These are phyloP conservation scores for Fusarium circinatum DNA, from an alignment of 2,329 filamentous ascomycete genomes.

Conservation along the genomic window DNA sequence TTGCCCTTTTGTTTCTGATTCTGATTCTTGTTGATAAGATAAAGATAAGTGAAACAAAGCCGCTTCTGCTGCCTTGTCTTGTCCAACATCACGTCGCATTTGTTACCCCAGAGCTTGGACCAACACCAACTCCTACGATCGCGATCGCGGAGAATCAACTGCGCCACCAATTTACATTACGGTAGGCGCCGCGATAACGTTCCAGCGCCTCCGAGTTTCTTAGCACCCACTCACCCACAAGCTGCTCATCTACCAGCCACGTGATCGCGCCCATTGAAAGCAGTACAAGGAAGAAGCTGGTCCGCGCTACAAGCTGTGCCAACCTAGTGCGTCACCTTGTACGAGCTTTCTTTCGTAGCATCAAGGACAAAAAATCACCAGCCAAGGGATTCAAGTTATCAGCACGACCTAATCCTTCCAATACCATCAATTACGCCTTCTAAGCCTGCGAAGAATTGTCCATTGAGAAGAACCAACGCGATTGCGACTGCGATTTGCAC, in stretches of 20 bases:
- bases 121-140: conserved; percentile 17
- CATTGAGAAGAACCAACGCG: conserved; percentile 24
- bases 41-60: conserved; percentile 9
- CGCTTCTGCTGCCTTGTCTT: neutral
- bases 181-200: conserved; percentile 27
- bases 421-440: neutral
- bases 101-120: conserved; percentile 27
- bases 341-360: conserved; percentile 27
- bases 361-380: conserved; percentile 14
- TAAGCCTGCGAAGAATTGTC: neutral
- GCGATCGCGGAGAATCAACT: conserved; percentile 16
- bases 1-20: neutral
- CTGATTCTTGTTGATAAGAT: conserved; percentile 1
- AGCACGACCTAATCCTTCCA: neutral
- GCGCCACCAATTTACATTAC: conserved; percentile 14
- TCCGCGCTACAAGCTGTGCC: conserved; percentile 23
- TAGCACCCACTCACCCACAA: neutral
- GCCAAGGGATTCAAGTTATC: neutral
- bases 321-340: conserved; percentile 43
- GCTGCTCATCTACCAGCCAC: conserved; percentile 6
- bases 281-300: conserved; percentile 38
- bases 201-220: conserved; percentile 18
- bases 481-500: conserved; percentile 22
- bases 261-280: conserved; percentile 35
- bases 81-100: conserved; percentile 9